Conservation (phyloP, 192 early-diverging fungal species). For the Linnemannia elongata region DNA sequence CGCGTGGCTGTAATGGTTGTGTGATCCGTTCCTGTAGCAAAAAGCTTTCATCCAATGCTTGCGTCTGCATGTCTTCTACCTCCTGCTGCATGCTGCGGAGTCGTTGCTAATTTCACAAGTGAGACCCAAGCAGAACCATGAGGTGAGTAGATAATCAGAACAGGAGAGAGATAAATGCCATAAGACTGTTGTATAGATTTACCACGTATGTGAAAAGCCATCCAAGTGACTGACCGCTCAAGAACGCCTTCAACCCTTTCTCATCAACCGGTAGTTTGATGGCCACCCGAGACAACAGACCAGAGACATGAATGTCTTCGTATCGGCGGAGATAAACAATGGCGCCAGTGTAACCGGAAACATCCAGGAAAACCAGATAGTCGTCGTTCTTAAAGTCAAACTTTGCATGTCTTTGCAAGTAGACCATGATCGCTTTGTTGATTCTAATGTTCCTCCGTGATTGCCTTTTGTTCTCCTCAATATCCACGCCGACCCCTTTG, state of each 20-base stretch:
- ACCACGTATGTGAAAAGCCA: slow-evolving; percentile 15
- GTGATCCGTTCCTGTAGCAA: neutral
- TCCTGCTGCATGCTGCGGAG: slow-evolving; percentile 4
- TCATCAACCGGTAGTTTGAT: neutral
- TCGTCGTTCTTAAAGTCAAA: neutral
- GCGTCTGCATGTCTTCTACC: neutral
- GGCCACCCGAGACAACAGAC: slow-evolving; percentile 1
- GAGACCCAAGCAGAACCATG: neutral
- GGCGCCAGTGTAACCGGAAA: slow-evolving; percentile 15
- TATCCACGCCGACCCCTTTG: slow-evolving; percentile 3
- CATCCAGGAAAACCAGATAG: slow-evolving; percentile 8
- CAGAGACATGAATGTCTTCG: slow-evolving; percentile 10
- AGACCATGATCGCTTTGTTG: slow-evolving; percentile 20
- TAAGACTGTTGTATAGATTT: neutral
- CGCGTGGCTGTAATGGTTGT: neutral
- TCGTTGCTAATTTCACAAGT: neutral
- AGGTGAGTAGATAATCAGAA: no score
- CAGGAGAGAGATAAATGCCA: neutral
- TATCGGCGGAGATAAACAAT: slow-evolving; percentile 14
- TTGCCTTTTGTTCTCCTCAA: slow-evolving; percentile 15
- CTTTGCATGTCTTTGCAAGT: neutral
- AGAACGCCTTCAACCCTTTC: slow-evolving; percentile 9
- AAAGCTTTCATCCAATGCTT: slow-evolving; percentile 1
- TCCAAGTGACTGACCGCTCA: slow-evolving; percentile 3
- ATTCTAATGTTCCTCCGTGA: slow-evolving; percentile 15